Conservation (phyloP, 2,329 filamentous ascomycete species). For the Ophiostoma sp. region DNA sequence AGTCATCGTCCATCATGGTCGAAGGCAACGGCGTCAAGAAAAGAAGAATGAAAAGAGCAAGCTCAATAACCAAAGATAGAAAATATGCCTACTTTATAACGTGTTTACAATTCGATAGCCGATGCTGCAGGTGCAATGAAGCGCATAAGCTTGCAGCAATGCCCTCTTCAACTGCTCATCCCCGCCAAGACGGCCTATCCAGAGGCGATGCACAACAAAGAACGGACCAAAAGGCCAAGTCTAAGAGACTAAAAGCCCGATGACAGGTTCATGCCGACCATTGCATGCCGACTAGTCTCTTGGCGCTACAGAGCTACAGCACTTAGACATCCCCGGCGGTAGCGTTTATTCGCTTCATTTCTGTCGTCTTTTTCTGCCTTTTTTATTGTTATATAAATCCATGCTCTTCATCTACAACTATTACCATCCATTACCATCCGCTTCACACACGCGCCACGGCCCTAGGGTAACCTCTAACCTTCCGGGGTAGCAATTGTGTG, state of each 20-base stretch:
- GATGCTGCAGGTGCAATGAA: no score
- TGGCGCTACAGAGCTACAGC: constrained; percentile 4
- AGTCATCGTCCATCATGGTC: no score
- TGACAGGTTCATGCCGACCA: not conserved
- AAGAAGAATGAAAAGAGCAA: no score
- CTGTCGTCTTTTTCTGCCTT: not conserved
- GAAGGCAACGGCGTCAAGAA: no score
- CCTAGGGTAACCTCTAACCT: not conserved
- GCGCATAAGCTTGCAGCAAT: no score
- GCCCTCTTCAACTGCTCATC: no score
- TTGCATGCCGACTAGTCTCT: not conserved
- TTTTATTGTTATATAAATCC: not conserved
- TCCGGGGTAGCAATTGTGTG: not conserved
- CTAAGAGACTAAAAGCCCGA: not conserved
- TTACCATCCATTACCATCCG: not conserved
- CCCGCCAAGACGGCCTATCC: no score
- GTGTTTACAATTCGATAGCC: no score
- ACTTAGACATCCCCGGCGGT: not conserved
- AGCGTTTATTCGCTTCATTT: not conserved
- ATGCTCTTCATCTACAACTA: not conserved
- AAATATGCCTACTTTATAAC: no score
- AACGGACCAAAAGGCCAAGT: not conserved
- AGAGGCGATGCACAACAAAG: no score
- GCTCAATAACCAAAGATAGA: no score
- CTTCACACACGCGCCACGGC: not conserved